Evolutionary conservation across 73 alveolate species (phyloP), one percentile per base, ranked within the genome.

Genomic region (Tetrahymena thermophila): DNA sequence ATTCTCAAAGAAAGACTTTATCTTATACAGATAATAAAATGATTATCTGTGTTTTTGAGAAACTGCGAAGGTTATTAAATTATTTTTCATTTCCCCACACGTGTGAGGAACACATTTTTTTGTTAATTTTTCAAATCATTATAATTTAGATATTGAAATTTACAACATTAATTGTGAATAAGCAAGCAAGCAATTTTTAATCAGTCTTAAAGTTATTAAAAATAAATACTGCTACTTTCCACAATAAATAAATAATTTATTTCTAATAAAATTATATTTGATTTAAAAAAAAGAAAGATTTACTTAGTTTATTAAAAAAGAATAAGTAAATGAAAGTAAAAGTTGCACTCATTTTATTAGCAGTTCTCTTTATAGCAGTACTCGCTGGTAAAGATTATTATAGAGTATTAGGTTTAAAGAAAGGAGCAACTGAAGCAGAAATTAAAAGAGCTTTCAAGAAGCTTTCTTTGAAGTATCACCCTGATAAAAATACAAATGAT

Each of bases 391-490:
- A 96, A 84, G 97, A 96, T 85, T 97, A 98, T 95, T 97, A 98
- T 93, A 71, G 98, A 94, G 85, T 98, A n/a, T 94, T 98, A 37
- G 98, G 96, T 35, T 94, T 96, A 2, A 35, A 35, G 35, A 96
- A 96, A n/a, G 44, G 95, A 14, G 98, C 98, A 15, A 42, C 95
- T 4, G 98, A 97, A 28, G 94, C 95, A 42, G 96, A 97, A 93
- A 83, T 98, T 19, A 96, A 96, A 89, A 95, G 56, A 43, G 96
- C 98, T 16, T 97, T 97, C 93, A 93, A 97, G 35, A 96, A 96
- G 83, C 93, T 98, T 31, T 98, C 99, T 10, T 95, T 97, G 94
- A 96, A 94, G 93, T 97, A 97, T 93, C 99, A 97, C 93, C 99
- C 99, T 4, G 99, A 98, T 94, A 94, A 97, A 35, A 95, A 96